Percentiles rank a stretch among this genome's conserved stretches.
These are phyloP conservation scores for Lodderomyces elongisporus DNA, from an alignment of 1,139 yeast species.

Conservation along the genomic window DNA sequence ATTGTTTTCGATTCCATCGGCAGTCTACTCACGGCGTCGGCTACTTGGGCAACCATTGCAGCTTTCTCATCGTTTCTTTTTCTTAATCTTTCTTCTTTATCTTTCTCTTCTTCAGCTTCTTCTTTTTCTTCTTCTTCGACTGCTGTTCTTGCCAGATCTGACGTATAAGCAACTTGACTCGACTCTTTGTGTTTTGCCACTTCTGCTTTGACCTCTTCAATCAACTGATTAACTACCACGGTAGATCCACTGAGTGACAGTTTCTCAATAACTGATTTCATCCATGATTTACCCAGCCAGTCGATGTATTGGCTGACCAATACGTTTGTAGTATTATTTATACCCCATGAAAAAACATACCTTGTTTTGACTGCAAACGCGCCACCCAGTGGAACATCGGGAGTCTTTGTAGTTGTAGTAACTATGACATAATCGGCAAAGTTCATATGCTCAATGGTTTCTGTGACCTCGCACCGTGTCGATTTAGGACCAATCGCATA, in stretches of 20 bases:
- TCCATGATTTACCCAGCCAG: slow-evolving; percentile 58
- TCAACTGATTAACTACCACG: slow-evolving; percentile 31
- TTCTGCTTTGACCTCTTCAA: slow-evolving; percentile 27
- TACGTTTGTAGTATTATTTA: slow-evolving; percentile 35
- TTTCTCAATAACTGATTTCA: slow-evolving; percentile 50
- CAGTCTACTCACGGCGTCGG: too few species aligned
- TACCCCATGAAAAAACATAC: slow-evolving; percentile 46
- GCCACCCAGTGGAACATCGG: slow-evolving; percentile 59
- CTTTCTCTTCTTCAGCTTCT: slow-evolving; percentile 5
- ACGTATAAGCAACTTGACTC: too few species aligned
- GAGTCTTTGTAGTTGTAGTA: slow-evolving; percentile 41
- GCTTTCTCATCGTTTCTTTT: too few species aligned
- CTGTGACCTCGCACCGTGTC: slow-evolving; percentile 47
- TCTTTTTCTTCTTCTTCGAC: too few species aligned
- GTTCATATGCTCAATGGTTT: slow-evolving; percentile 38
- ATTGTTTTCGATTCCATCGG: too few species aligned
- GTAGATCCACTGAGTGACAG: slow-evolving; percentile 46
- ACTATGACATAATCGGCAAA: slow-evolving; percentile 34
- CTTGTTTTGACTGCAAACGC: slow-evolving; percentile 49
- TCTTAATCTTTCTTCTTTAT: slow-evolving; percentile 6
- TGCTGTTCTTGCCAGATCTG: too few species aligned
- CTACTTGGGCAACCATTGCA: too few species aligned
- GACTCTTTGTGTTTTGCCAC: too few species aligned
- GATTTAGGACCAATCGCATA: slow-evolving; percentile 57
- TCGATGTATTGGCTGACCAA: slow-evolving; percentile 41